These are phyloP conservation scores for Paecilomyces niveus DNA, from an alignment of 2,329 filamentous ascomycete species.

Conservation along the genomic window DNA sequence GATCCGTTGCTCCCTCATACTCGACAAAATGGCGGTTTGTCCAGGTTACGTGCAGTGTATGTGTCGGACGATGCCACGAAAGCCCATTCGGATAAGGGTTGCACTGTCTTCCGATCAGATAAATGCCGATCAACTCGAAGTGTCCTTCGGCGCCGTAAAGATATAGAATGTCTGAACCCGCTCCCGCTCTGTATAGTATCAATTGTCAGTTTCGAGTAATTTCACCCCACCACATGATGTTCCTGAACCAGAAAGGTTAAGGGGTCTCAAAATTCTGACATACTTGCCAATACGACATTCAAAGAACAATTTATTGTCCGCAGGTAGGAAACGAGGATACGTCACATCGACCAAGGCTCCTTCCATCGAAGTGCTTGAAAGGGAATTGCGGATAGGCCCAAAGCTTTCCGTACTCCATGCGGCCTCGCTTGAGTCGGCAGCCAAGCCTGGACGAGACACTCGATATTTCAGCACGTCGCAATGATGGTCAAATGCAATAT, in stretches of 20 bases:
- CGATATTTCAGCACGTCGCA: slow-evolving; percentile 29
- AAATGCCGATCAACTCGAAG: neutral
- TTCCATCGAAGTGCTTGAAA: neutral
- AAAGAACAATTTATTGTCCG: neutral
- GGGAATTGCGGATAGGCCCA: neutral
- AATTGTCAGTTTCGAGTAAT: neutral
- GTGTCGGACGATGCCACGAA: slow-evolving; percentile 18
- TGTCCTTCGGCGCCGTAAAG: neutral
- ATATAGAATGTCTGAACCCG: neutral
- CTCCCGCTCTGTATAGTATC: neutral
- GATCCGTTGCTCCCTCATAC: slow-evolving; percentile 39
- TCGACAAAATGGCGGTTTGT: slow-evolving; percentile 45
- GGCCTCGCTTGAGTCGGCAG: slow-evolving; percentile 10
- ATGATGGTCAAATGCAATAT: slow-evolving; percentile 48
- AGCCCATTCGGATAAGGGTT: slow-evolving; percentile 49
- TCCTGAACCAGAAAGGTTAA: neutral
- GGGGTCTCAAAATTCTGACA: neutral
- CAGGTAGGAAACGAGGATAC: neutral
- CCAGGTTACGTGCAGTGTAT: slow-evolving; percentile 39
- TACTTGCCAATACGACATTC: neutral
- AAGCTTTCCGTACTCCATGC: neutral
- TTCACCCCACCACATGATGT: neutral
- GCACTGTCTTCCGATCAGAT: neutral
- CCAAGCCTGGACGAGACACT: neutral
- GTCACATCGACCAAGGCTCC: neutral